These are phyloP conservation scores for Fusarium abutilonis DNA, from an alignment of 2,329 filamentous ascomycete genomes.

Conservation along the genomic window DNA sequence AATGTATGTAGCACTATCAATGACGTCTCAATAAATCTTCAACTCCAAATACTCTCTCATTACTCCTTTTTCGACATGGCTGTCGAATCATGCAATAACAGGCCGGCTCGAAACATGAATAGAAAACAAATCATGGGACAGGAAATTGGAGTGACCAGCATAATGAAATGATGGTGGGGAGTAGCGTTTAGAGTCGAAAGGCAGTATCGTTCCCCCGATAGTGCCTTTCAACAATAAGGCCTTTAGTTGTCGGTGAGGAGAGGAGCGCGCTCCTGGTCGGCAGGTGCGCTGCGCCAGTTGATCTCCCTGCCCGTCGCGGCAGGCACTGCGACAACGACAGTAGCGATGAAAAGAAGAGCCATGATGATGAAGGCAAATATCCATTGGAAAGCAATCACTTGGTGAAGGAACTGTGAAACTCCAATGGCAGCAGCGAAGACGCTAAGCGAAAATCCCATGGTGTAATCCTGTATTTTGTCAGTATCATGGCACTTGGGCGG, in stretches of 20 bases:
- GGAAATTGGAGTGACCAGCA: not conserved
- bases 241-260: conserved; percentile 62
- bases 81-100: conserved; percentile 22
- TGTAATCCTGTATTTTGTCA: conserved; percentile 64
- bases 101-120: conserved; percentile 13
- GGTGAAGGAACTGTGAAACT: conserved; percentile 77
- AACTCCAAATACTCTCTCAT: conserved; percentile 31
- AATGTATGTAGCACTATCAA: conserved; percentile 9
- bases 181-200: not conserved
- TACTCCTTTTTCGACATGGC: conserved; percentile 27
- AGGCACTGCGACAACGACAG: conserved; percentile 71
- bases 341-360: conserved; percentile 75
- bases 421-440: conserved; percentile 79
- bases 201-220: not conserved
- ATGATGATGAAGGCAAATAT: conserved; percentile 91
- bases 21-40: conserved; percentile 14
- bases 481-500: conserved; percentile 2
- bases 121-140: conserved; percentile 11
- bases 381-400: conserved; percentile 85
- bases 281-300: conserved; percentile 55
- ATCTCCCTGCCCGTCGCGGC: conserved; percentile 68
- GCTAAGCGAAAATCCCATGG: conserved; percentile 82
- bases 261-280: conserved; percentile 69
- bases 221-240: not conserved
- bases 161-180: not conserved